Percentiles rank a stretch among this genome's conserved stretches.
phyloP scores from a whole-genome alignment of 2,329 filamentous ascomycete species.

The Aspergillus pseudoviridinutans region DNA sequence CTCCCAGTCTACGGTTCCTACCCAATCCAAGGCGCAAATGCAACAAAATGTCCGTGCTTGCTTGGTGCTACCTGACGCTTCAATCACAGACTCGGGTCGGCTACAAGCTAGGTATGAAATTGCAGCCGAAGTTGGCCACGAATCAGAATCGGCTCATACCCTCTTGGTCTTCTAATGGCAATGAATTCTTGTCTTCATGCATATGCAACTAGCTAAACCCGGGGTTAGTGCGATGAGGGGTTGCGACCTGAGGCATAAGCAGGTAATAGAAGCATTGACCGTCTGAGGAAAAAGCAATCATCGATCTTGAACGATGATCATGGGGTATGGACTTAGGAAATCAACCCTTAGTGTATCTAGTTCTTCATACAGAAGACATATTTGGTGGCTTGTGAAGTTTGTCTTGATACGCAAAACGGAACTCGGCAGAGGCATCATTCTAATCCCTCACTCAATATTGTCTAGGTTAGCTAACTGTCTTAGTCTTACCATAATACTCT shows the following conservation, averaged over 20 bases:
- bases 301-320: background rate
- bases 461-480: background rate
- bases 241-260: background rate
- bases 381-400: background rate
- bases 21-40: background rate
- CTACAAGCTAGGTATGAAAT: background rate
- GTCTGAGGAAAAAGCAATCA: background rate
- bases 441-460: background rate
- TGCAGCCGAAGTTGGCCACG: background rate
- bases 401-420: background rate
- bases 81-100: background rate
- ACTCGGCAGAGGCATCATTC: background rate
- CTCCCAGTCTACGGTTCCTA: background rate
- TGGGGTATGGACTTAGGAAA: background rate
- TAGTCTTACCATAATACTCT: background rate
- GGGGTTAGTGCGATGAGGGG: background rate
- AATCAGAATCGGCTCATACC: background rate
- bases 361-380: background rate
- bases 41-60: background rate
- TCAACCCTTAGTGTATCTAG: background rate
- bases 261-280: background rate
- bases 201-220: background rate
- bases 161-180: background rate
- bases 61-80: background rate
- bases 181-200: background rate